phyloP scores from a whole-genome alignment of 768 basidiomycete species.

The Mycena olivaceomarginata region DNA sequence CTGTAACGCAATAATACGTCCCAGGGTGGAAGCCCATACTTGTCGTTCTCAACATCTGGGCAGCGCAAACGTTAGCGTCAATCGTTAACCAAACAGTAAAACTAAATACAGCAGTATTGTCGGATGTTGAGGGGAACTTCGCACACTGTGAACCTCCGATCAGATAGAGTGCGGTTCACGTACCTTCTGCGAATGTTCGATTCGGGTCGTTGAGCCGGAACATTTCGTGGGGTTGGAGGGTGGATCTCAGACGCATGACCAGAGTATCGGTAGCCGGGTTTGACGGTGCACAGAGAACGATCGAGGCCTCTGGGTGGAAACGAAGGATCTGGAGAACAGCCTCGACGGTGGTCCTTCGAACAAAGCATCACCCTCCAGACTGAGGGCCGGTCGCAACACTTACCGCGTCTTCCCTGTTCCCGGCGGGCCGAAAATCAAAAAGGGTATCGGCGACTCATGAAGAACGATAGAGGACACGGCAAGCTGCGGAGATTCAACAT shows the following conservation, averaged over 20 bases:
- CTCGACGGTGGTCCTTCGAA: conserved; percentile 67
- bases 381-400: conserved; percentile 11
- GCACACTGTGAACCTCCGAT: background rate
- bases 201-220: conserved; percentile 68
- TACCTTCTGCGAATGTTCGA: conserved; percentile 66
- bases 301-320: conserved; percentile 66
- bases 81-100: conserved; percentile 7
- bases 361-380: background rate
- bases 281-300: conserved; percentile 71
- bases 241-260: conserved; percentile 60
- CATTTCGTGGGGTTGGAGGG: conserved; percentile 65
- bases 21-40: conserved; percentile 68
- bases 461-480: conserved; percentile 65
- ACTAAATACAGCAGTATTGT: conserved; percentile 67
- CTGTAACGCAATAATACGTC: conserved; percentile 66
- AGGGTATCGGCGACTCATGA: conserved; percentile 66
- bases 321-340: conserved; percentile 69
- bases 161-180: background rate
- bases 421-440: conserved; percentile 70
- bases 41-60: conserved; percentile 67
- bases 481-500: conserved; percentile 50
- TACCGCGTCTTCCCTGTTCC: conserved; percentile 74
- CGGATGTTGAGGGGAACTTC: conserved; percentile 63
- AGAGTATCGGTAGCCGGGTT: conserved; percentile 72
- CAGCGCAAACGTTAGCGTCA: background rate